Evolutionary conservation across 805 yeast genomes (phyloP).

Genomic region (Lachancea quebecensis): DNA sequence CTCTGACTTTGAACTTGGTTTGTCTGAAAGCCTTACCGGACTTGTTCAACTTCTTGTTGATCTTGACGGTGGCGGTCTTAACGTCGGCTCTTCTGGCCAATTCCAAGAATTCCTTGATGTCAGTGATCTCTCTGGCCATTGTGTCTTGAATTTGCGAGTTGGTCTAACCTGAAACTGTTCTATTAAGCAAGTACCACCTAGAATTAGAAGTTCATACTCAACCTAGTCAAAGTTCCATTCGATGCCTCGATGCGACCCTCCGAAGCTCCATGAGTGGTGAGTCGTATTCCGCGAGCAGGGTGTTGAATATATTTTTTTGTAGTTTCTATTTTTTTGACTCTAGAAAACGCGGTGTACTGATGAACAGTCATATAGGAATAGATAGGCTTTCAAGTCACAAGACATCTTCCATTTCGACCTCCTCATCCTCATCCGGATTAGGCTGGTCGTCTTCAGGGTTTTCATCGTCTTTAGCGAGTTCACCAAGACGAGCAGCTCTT

Average conservation of each 20-base stretch:
- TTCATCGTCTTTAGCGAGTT: conserved; percentile 33
- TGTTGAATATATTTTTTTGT: no score
- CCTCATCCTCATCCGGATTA: conserved; percentile 49
- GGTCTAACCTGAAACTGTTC: background rate
- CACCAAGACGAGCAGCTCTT: conserved; percentile 59
- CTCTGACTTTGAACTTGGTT: conserved; percentile 99
- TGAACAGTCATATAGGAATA: no score
- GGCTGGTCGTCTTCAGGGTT: conserved; percentile 43
- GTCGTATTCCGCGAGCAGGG: no score
- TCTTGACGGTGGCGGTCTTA: conserved; percentile 87
- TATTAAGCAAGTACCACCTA: background rate
- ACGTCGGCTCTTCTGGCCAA: conserved; percentile 95
- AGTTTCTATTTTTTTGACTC: no score
- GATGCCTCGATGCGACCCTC: background rate
- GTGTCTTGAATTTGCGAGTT: background rate
- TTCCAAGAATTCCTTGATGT: conserved; percentile 95
- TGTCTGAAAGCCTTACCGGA: conserved; percentile 81
- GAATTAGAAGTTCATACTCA: background rate
- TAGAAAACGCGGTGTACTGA: no score
- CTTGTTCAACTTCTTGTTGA: conserved; percentile 75
- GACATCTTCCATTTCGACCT: conserved; percentile 71
- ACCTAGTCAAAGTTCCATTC: background rate
- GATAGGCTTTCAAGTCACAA: conserved; percentile 28
- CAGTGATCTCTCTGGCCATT: conserved; percentile 70
- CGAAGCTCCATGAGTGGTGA: no score